phyloP scores from a whole-genome alignment of 371 early-diverging fungal genomes.

The Coemansia sp. region DNA sequence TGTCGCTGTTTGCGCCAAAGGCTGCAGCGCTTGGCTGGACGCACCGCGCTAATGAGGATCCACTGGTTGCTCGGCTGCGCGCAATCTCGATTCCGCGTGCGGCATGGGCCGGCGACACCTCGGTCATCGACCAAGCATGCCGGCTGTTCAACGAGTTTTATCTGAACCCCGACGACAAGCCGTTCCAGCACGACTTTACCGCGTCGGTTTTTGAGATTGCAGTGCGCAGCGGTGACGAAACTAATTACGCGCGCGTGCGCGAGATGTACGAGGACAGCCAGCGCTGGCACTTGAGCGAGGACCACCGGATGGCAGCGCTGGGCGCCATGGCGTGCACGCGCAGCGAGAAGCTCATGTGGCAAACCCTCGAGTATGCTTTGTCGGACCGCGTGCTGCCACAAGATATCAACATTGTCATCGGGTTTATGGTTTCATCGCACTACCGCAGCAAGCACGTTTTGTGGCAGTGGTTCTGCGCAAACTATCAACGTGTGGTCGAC shows the following conservation, averaged over 20 bases:
- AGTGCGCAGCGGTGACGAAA: slow-evolving; percentile 57
- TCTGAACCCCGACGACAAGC: slow-evolving; percentile 51
- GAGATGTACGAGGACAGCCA: slow-evolving; percentile 77
- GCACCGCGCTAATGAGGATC: slow-evolving; percentile 53
- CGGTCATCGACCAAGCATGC: slow-evolving; percentile 61
- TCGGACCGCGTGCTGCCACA: slow-evolving; percentile 76
- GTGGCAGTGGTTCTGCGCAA: slow-evolving; percentile 74
- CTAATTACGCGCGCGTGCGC: slow-evolving; percentile 49
- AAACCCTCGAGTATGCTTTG: slow-evolving; percentile 61
- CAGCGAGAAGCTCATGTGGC: slow-evolving; percentile 58
- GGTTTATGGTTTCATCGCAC: slow-evolving; percentile 56
- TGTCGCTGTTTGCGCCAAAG: slow-evolving; percentile 56
- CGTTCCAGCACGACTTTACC: slow-evolving; percentile 84
- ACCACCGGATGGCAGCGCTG: slow-evolving; percentile 79
- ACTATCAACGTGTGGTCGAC: slow-evolving; percentile 66
- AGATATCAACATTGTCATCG: slow-evolving; percentile 64
- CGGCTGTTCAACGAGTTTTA: slow-evolving; percentile 62
- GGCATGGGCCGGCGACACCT: slow-evolving; percentile 55
- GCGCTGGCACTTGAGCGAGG: slow-evolving; percentile 73
- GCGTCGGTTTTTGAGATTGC: slow-evolving; percentile 76
- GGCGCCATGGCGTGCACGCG: slow-evolving; percentile 70
- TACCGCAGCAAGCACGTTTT: slow-evolving; percentile 64
- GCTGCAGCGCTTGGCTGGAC: slow-evolving; percentile 63
- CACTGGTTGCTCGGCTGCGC: slow-evolving; percentile 54
- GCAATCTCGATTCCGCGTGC: slow-evolving; percentile 56